These are phyloP conservation scores for Herpotrichia juniperi DNA, from an alignment of 2,329 filamentous ascomycete species.

Conservation along the genomic window DNA sequence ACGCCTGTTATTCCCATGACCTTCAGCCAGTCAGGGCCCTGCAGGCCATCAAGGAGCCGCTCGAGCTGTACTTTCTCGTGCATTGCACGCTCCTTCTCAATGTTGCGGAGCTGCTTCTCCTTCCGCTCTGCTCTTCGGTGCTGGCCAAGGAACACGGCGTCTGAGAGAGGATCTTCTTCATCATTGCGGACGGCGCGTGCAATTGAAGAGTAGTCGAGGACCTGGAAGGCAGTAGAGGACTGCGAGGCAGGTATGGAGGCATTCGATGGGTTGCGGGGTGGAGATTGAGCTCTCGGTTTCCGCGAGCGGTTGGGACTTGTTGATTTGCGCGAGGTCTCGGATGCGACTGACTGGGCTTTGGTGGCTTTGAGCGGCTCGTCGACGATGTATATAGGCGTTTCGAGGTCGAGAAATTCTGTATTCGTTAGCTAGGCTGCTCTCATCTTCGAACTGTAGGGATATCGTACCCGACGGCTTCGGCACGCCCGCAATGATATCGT, in stretches of 20 bases:
- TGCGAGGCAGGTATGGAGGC: constrained; percentile 21
- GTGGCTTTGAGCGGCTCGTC: constrained; percentile 58
- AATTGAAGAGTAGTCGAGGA: constrained; percentile 51
- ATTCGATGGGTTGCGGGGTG: constrained; percentile 20
- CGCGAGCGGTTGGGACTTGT: constrained; percentile 31
- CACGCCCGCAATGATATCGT: constrained; percentile 88
- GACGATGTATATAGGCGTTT: constrained; percentile 75
- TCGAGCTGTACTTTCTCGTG: constrained; percentile 72
- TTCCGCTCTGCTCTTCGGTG: constrained; percentile 68
- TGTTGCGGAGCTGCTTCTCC: constrained; percentile 72
- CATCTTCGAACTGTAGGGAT: not conserved
- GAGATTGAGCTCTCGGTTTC: constrained; percentile 27
- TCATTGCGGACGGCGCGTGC: constrained; percentile 41
- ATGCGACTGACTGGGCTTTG: constrained; percentile 26
- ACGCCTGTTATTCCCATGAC: constrained; percentile 87
- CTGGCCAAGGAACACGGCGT: constrained; percentile 62
- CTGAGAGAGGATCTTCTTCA: constrained; percentile 60
- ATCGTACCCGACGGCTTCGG: constrained; percentile 74
- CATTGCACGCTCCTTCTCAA: constrained; percentile 69
- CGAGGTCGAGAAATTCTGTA: constrained; percentile 72
- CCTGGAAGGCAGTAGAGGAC: constrained; percentile 40
- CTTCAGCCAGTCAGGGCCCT: constrained; percentile 90
- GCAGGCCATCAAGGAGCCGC: constrained; percentile 76
- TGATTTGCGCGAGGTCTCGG: constrained; percentile 26
- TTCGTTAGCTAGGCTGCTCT: constrained; percentile 18